Conservation (phyloP, 2,329 filamentous ascomycete species). For the Aspergillus ustus region DNA sequence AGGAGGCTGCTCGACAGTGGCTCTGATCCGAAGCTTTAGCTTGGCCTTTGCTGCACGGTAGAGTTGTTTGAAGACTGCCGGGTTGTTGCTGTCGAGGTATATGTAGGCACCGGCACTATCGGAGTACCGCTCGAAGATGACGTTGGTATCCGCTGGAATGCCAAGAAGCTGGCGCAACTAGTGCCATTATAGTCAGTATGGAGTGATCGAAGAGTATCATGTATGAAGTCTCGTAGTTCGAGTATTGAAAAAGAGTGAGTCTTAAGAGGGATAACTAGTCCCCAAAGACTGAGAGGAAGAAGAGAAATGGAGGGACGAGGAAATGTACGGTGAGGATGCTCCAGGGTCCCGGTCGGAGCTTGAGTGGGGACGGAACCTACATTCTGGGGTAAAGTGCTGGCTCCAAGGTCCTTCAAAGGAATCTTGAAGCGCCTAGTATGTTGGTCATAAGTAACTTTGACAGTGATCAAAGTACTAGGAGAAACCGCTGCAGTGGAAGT, state of each 20-base stretch:
- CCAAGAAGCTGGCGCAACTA: constrained; percentile 73
- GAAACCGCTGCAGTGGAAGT: constrained; percentile 53
- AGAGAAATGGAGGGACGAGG: not conserved
- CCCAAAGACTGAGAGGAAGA: not conserved
- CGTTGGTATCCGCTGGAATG: constrained; percentile 65
- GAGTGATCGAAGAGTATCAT: constrained; percentile 20
- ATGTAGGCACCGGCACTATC: constrained; percentile 86
- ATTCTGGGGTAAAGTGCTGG: constrained; percentile 76
- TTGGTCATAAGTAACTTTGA: constrained; percentile 83
- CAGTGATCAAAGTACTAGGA: constrained; percentile 75
- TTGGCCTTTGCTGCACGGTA: constrained; percentile 97
- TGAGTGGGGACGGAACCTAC: constrained; percentile 61
- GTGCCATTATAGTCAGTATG: constrained; percentile 26
- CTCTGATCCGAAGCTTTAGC: constrained; percentile 89
- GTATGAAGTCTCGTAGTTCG: not conserved
- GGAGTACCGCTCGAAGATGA: constrained; percentile 88
- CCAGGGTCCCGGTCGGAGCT: constrained; percentile 36
- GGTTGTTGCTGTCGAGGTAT: constrained; percentile 75
- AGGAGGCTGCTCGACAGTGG: constrained; percentile 52
- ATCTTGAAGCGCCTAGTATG: constrained; percentile 84
- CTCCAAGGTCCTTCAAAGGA: constrained; percentile 80
- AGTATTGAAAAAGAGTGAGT: not conserved
- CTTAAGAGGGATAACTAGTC: too few relatives aligned
- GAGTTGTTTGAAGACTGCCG: constrained; percentile 91
- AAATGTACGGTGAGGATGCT: constrained; percentile 13